Conservation (phyloP, 306 rosid genomes). For the Vigna angularis region DNA sequence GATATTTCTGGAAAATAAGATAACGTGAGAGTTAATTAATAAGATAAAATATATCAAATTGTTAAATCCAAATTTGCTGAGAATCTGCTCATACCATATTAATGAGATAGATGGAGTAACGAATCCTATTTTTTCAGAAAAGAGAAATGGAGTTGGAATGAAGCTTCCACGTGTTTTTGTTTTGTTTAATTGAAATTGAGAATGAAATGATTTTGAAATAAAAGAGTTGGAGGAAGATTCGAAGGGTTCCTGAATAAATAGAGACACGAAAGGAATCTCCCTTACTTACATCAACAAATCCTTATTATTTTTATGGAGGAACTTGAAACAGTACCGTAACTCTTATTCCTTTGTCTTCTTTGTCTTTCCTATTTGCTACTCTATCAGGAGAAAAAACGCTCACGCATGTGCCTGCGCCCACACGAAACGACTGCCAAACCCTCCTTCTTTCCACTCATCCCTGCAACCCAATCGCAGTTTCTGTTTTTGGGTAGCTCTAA, state of each 20-base stretch:
- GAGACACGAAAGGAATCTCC: constrained; percentile 55
- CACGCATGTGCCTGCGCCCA: constrained; percentile 33
- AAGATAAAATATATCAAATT: too few species aligned
- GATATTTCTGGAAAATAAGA: too few species aligned
- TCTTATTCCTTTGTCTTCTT: constrained; percentile 43
- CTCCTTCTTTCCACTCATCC: constrained; percentile 32
- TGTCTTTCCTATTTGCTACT: not conserved
- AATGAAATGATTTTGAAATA: not conserved
- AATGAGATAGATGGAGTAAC: not conserved
- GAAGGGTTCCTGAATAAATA: constrained; percentile 9
- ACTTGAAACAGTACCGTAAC: constrained; percentile 33
- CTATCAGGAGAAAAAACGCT: constrained; percentile 26
- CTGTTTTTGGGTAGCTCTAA: constrained; percentile 29
- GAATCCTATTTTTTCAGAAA: not conserved
- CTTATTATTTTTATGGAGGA: not conserved
- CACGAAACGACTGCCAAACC: constrained; percentile 42
- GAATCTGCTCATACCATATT: too few species aligned
- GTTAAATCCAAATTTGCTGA: too few species aligned
- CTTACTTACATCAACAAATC: constrained; percentile 39
- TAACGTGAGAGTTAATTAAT: too few species aligned
- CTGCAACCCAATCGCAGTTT: constrained; percentile 43
- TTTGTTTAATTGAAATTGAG: not conserved
- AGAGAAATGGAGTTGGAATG: not conserved
- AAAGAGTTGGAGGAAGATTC: constrained; percentile 27
- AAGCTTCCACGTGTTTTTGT: not conserved